phyloP scores from a whole-genome alignment of 2,329 filamentous ascomycete species.

The Thelonectria rubi region DNA sequence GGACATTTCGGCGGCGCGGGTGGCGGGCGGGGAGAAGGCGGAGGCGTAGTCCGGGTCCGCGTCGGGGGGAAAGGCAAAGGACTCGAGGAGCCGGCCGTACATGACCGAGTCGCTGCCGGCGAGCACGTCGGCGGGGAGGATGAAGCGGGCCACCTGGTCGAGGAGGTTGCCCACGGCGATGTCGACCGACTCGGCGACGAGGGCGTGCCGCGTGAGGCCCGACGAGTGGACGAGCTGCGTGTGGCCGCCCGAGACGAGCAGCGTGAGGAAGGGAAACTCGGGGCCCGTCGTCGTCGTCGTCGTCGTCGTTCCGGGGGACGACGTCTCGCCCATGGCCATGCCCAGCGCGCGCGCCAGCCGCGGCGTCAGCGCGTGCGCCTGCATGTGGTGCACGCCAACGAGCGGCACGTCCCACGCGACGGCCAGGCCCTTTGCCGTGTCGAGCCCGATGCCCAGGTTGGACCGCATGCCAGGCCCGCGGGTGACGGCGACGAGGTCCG shows the following conservation, averaged over 20 bases:
- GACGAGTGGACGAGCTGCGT: conserved; percentile 83
- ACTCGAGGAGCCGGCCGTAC: conserved; percentile 83
- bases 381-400: conserved; percentile 94
- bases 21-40: conserved; percentile 66
- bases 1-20: conserved; percentile 66
- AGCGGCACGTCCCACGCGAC: conserved; percentile 85
- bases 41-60: conserved; percentile 44
- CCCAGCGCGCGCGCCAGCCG: conserved; percentile 74
- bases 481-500: conserved; percentile 89
- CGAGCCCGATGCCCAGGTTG: conserved; percentile 80
- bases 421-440: conserved; percentile 87
- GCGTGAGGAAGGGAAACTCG: conserved; percentile 83
- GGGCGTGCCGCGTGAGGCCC: conserved; percentile 72
- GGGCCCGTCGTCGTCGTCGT: conserved; percentile 50
- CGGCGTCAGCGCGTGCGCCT: conserved; percentile 91
- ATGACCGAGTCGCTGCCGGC: conserved; percentile 69
- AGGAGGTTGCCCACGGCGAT: conserved; percentile 90
- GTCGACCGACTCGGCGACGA: conserved; percentile 78
- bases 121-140: conserved; percentile 72
- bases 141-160: conserved; percentile 83
- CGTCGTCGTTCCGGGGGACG: neutral
- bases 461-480: conserved; percentile 89
- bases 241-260: conserved; percentile 93
- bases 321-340: conserved; percentile 33
- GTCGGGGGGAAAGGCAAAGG: conserved; percentile 74